Percentiles rank a stretch among this genome's conserved stretches.
Conservation (phyloP, 805 yeast species). For the Pichia occidentalis region DNA sequence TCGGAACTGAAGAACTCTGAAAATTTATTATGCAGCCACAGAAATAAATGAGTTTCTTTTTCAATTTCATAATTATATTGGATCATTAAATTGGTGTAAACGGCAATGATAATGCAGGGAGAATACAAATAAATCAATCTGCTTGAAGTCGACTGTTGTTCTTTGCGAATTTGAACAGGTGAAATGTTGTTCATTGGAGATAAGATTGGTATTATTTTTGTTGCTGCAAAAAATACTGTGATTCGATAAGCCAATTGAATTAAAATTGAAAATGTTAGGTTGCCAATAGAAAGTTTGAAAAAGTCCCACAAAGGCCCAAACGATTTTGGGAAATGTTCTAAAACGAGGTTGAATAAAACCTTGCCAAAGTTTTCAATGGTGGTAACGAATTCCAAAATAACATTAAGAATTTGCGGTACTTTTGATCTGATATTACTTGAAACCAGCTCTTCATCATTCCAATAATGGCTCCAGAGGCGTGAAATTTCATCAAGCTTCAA, state of each 20-base stretch:
- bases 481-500: neutral
- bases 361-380: conserved; percentile 23
- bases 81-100: conserved; percentile 88
- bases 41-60: conserved; percentile 37
- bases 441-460: conserved; percentile 1
- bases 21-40: conserved; percentile 25
- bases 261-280: conserved; percentile 74
- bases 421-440: conserved; percentile 1
- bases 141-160: conserved; percentile 30
- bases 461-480: conserved; percentile 1
- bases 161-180: conserved; percentile 5
- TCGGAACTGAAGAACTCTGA: conserved; percentile 12
- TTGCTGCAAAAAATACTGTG: conserved; percentile 80
- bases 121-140: conserved; percentile 76
- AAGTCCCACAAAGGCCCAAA: conserved; percentile 51
- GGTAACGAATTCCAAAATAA: conserved; percentile 11
- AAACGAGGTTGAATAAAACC: conserved; percentile 34
- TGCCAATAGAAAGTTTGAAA: conserved; percentile 43
- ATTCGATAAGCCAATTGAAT: conserved; percentile 80
- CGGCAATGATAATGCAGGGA: conserved; percentile 91
- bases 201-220: conserved; percentile 75
- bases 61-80: conserved; percentile 77
- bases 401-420: conserved; percentile 2
- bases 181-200: conserved; percentile 23
- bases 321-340: conserved; percentile 48